Evolutionary conservation across 2,329 filamentous ascomycete genomes (phyloP), one percentile per base, ranked within the genome.

Genomic region (Cadophora malorum): DNA sequence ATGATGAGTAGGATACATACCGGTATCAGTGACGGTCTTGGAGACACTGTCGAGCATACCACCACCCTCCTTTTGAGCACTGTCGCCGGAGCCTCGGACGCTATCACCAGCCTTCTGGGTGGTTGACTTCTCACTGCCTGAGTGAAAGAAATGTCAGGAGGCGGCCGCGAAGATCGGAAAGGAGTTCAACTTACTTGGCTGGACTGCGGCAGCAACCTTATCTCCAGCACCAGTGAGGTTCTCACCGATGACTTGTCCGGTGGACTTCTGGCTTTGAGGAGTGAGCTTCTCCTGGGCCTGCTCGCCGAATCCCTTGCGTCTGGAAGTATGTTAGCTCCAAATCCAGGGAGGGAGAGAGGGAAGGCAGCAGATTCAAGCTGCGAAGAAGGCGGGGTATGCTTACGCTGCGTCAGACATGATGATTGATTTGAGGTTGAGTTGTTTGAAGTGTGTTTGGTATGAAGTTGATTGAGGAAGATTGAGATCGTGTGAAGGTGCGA

Each of bases 211-310:
- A 68, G 82, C 83, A 72, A 80, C 76, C 68, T 81, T 81, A 78
- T 86, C 84, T 67, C 76, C 79, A 66, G 78, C 74, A 68, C 83
- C 81, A 58, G 82, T 79, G 71, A 79, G 68, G 63, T 74, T 76
- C 79, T 86, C 84, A 62, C 77, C 75, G 73, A 69, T 45, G n/a
- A 58, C 59, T 56, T 66, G 49, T 63, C 64, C 76, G 70, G 79
- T 81, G 49, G 82, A 82, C 81, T 87, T 87, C 77, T 85, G 80
- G 73, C 80, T 83, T 79, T 87, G 82, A 65, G 85, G 85, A 72
- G 82, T 86, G 69, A 84, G 67, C 78, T 82, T 83, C 78, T 85
- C 83, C 63, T 76, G 69, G 71, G 78, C 79, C 78, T 86, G 84
- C 75, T 84, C 81, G 72, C 79, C 78, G 76, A 83, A 77, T 73